Evolutionary conservation across 2,329 filamentous ascomycete species (phyloP), one percentile per base, ranked within the genome.

Genomic region (Metarhizium robertsii): DNA sequence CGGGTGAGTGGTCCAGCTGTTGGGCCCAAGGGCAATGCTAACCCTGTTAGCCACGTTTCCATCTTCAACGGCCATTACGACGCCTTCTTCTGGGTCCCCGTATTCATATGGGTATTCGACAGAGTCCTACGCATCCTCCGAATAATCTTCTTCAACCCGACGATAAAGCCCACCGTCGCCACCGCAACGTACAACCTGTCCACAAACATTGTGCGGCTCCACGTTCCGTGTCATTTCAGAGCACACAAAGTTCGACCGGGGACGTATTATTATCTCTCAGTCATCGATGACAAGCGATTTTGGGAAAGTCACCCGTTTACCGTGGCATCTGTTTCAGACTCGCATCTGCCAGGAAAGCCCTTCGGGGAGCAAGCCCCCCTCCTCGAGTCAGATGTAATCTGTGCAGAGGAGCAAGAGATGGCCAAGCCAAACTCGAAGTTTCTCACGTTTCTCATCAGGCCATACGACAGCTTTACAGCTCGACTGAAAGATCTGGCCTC

Each of bases 241-340:
- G 53, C 66, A 4, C 75, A 72, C 53, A 64, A 61, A 10, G 68
- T 70, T 2, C 57, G 60, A 0, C 69, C 75, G 0, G 76, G 76
- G 0, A 76, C 73, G 0, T 77, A 70, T 59, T 78, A 75, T 59
- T 78, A 75, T 54, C 59, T 79, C 1, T 72, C 74, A 50, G 64
- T 75, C 6, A 67, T 78, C 4, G 67, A 72, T 50, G 69, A 68
- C 25, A 55, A 64, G 13, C 62, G 66, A 1, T 70, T 70, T 53
- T 79, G 76, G 77, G 75, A 79, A 56, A 77, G 73, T 56, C 77
- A 79, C 48, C 77, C 77, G 0, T 79, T 79, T 53, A 78, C 76
- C 0, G 70, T 78, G 11, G 73, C 73, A 1, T 65, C 64, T 8
- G 60, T 69, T 2, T 46, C 55, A 2, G 60, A 64, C 38, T 53